Evolutionary conservation across 345 rosid genomes (phyloP).

Genomic region (Schrenkiella parvula): DNA sequence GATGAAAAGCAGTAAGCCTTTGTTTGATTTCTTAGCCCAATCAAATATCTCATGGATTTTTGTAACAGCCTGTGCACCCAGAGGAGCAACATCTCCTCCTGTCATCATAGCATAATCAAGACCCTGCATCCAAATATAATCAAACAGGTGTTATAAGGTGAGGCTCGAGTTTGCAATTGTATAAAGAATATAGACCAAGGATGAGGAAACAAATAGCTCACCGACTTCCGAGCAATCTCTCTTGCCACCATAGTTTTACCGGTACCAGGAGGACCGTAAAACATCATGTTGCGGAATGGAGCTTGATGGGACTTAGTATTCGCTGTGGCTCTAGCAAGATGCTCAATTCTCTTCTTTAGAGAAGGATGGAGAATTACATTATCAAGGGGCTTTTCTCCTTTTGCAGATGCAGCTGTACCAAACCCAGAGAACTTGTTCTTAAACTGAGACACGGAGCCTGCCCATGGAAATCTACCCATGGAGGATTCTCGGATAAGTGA

Average conservation of each 20-base stretch:
- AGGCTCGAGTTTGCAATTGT: neutral
- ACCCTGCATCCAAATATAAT: conserved; percentile 45
- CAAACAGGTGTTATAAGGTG: neutral
- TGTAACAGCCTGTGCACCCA: conserved; percentile 93
- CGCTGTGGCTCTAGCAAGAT: conserved; percentile 86
- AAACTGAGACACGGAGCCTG: conserved; percentile 48
- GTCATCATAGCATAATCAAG: conserved; percentile 99
- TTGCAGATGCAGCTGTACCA: conserved; percentile 32
- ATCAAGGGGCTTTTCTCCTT: conserved; percentile 48
- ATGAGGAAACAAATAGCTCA: conserved; percentile 21
- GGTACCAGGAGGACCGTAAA: conserved; percentile 98
- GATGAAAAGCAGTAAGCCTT: conserved; percentile 86
- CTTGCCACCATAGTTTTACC: conserved; percentile 98
- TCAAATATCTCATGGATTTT: conserved; percentile 93
- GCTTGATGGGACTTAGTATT: conserved; percentile 90
- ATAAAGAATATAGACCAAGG: neutral
- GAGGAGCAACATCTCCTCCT: conserved; percentile 97
- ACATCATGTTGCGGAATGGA: conserved; percentile 95
- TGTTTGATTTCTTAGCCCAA: conserved; percentile 93
- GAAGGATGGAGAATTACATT: conserved; percentile 86
- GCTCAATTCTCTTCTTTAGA: conserved; percentile 79
- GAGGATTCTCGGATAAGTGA: conserved; percentile 97
- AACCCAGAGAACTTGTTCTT: conserved; percentile 39
- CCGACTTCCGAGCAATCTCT: conserved; percentile 94
- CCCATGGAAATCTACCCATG: conserved; percentile 66